Evolutionary conservation across 2,329 filamentous ascomycete species (phyloP).

Genomic region (Ophiostoma ips): DNA sequence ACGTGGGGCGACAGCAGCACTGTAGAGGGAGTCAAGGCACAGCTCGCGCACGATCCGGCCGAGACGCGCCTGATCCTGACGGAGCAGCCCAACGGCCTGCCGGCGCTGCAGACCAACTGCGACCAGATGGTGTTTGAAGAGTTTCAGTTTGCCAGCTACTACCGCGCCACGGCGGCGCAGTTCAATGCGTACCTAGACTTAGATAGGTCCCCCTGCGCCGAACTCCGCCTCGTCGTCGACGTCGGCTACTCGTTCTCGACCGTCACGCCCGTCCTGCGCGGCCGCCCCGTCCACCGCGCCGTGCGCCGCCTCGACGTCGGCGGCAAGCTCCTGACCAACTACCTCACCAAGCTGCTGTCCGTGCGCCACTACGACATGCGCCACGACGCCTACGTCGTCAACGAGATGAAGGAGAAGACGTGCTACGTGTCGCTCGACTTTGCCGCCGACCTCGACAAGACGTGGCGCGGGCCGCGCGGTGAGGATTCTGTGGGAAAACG

Average conservation of each 20-base stretch:
- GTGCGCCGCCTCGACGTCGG: conserved; percentile 79
- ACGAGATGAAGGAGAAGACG: conserved; percentile 85
- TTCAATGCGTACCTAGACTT: conserved; percentile 70
- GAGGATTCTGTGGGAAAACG: conserved; percentile 27
- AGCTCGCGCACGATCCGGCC: conserved; percentile 55
- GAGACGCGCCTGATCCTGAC: conserved; percentile 75
- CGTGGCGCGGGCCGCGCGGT: conserved; percentile 68
- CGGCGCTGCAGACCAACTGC: conserved; percentile 71
- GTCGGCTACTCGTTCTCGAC: conserved; percentile 89
- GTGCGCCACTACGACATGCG: conserved; percentile 91
- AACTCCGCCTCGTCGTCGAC: conserved; percentile 80
- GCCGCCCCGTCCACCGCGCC: conserved; percentile 65
- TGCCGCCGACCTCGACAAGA: conserved; percentile 58
- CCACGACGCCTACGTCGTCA: conserved; percentile 84
- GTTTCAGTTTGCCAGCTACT: conserved; percentile 82
- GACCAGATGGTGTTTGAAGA: conserved; percentile 98
- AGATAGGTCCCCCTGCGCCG: conserved; percentile 27
- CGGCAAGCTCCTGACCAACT: conserved; percentile 86
- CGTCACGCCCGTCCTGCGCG: conserved; percentile 71
- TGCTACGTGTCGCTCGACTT: conserved; percentile 78
- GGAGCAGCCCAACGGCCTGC: conserved; percentile 73
- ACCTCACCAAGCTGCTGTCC: conserved; percentile 78
- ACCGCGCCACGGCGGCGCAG: conserved; percentile 54
- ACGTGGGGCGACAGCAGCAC: conserved; percentile 43
- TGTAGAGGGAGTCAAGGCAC: conserved; percentile 10